Evolutionary conservation across 192 early-diverging fungal genomes (phyloP), one percentile per base, ranked within the genome.

Genomic region (Backusella luteola): DNA sequence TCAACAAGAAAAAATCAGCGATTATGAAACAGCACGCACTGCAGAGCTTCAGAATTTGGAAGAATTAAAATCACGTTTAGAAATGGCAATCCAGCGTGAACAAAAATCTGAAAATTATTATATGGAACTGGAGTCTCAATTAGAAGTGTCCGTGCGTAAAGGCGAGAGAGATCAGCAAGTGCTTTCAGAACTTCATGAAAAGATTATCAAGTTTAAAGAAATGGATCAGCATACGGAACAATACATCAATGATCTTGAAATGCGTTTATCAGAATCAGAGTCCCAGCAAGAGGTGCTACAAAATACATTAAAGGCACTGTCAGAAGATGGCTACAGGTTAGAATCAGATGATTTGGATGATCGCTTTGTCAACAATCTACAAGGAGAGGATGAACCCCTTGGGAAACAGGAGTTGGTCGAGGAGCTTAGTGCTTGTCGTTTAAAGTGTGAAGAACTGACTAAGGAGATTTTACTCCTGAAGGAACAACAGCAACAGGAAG

Each of bases 171-270:
- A 83, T 67, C 81, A 83, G 53, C 39, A 42, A 29, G n/a, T 77
- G 19, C 70, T 86, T n/a, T 67, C 14, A 36, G 77, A 71, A 56
- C 68, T 85, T 17, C 71, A 81, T 66, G 73, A 76, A 46, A 83
- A 85, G 36, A 76, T 85, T 68, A 76, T 83, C 7, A 86, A 90
- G 75, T 83, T 91, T 34, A 82, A 85, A 63, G 90, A 91, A 71
- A 67, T 69, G 49, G 81, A 83, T 15, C 53, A 56, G 17, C 78
- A 63, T 12, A 79, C 81, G 2, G 81, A 85, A 56, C 72, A 77
- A 67, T 85, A 85, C 63, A 85, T 85, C 56, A 78, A 80, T 53
- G 77, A 78, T 19, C 74, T 85, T 32, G 82, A 85, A 46, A 2
- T 41, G 3, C 66, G 73, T 4, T 56, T 82, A 15, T 34, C 73